Evolutionary conservation across 225 moss, liverwort and hornwort species (phyloP), one percentile per base, ranked within the genome.

Genomic region (Lunularia cruciata): DNA sequence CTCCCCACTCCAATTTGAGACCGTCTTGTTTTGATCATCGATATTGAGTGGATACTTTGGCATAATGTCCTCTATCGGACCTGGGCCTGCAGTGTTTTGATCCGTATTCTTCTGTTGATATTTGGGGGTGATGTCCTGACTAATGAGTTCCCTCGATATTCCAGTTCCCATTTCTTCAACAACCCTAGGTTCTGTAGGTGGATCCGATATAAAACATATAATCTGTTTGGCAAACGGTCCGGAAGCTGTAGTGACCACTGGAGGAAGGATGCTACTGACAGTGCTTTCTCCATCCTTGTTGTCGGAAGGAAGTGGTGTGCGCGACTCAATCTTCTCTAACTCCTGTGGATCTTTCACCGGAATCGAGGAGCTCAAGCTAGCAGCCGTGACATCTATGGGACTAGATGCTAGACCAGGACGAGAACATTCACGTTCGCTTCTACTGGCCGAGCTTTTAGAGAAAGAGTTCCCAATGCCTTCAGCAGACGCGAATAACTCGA

Each of bases 141-240:
- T 63, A 32, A 23, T 58, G 22, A 8, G 19, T 35, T 34, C 19
- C 10, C 35, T 58, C n/a, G 58, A 58, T 8, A 5, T 35, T 5
- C 36, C 34, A 33, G 0, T 36, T 35, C 15, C 58, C 40, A 40
- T 40, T 5, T 40, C 23, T 8, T 23, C 5, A 20, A 22, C 7
- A 61, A 10, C 18, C 23, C 25, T 40, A 23, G 0, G 5, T 3
- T 3, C 65, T 47, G 30, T 33, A 47, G 22, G 18, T 6, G 30
- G 31, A 46, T 31, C 31, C 9, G 65, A 18, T 12, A 26, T 15
- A 49, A 32, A 28, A 16, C 65, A 65, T 2, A 65, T 65, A 31
- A 65, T 65, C 20, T 65, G 65, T 47, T 65, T 65, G 32, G 19
- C 0, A n/a, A 65, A 65, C 11, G 47, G 47, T 15, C 47, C 47